Conservation (phyloP, 495 filamentous ascomycete species). For the Acidiella bohemica region DNA sequence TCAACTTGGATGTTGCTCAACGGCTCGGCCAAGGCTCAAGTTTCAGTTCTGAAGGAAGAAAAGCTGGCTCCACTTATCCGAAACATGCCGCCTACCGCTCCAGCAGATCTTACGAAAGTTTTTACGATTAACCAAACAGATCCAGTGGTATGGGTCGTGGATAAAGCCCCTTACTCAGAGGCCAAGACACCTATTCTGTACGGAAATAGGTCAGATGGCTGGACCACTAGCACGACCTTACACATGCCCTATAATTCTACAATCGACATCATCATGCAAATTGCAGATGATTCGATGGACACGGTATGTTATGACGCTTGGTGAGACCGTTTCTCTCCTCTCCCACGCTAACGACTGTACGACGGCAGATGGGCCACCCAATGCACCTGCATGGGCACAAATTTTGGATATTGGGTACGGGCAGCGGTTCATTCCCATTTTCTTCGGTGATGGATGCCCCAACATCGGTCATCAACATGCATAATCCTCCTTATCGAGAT, state of each 20-base stretch:
- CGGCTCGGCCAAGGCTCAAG: conserved; percentile 4
- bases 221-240: conserved; percentile 17
- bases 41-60: conserved; percentile 2
- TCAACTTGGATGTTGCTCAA: conserved; percentile 17
- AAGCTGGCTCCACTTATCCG: conserved; percentile 11
- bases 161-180: conserved; percentile 12
- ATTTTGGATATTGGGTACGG: conserved; percentile 21
- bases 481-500: conserved; percentile 18
- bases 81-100: conserved; percentile 2
- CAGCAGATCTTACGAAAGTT: conserved; percentile 7
- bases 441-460: conserved; percentile 16
- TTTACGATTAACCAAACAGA: conserved; percentile 18
- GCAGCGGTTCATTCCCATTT: conserved; percentile 18
- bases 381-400: conserved; percentile 16
- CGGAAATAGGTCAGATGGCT: conserved; percentile 18
- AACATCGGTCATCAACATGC: conserved; percentile 14
- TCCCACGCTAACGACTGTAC: conserved; percentile 1
- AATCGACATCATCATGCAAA: conserved; percentile 18
- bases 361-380: conserved; percentile 9
- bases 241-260: conserved; percentile 19
- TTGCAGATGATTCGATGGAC: conserved; percentile 20
- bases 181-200: conserved; percentile 11
- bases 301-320: conserved; percentile 8
- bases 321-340: background rate
- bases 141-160: conserved; percentile 18